phyloP scores from a whole-genome alignment of 352 stramenopile species.

The Pythium sp. region DNA sequence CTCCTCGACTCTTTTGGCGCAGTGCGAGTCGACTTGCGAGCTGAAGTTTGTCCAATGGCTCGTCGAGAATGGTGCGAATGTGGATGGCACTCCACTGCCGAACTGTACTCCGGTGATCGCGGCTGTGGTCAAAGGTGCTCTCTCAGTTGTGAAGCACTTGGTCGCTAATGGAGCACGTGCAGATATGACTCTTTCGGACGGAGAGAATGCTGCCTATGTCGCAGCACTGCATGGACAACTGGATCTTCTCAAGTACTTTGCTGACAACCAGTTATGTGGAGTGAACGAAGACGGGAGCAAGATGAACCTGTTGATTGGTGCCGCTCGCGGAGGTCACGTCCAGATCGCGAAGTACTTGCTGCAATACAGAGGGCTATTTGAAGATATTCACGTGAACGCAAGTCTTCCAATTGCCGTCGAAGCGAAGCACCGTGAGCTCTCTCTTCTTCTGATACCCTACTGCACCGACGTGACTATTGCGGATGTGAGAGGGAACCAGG shows the following conservation, averaged over 20 bases:
- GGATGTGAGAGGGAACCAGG: not conserved
- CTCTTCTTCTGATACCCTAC: not conserved
- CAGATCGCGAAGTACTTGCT: not conserved
- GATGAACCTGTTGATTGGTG: not conserved
- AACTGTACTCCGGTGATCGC: not conserved
- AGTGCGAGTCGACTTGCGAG: constrained; percentile 1
- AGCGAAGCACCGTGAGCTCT: not conserved
- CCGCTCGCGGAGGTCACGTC: not conserved
- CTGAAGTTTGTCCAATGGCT: not conserved
- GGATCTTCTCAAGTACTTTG: not conserved
- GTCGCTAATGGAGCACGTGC: not conserved
- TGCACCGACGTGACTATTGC: not conserved
- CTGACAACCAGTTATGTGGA: not conserved
- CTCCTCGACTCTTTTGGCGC: not conserved
- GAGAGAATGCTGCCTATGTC: not conserved
- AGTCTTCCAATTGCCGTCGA: not conserved
- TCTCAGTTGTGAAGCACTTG: not conserved
- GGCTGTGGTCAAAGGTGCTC: not conserved
- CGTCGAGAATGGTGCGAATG: not conserved
- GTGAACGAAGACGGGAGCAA: not conserved
- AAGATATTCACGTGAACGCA: not conserved
- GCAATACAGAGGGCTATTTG: not conserved
- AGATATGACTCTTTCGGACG: not conserved
- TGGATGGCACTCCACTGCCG: not conserved
- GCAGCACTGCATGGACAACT: not conserved